A percentile compares a stretch with the other conserved stretches of the same genome.
Conservation (phyloP, 2,329 filamentous ascomycete species). For the Coniochaeta sp. region DNA sequence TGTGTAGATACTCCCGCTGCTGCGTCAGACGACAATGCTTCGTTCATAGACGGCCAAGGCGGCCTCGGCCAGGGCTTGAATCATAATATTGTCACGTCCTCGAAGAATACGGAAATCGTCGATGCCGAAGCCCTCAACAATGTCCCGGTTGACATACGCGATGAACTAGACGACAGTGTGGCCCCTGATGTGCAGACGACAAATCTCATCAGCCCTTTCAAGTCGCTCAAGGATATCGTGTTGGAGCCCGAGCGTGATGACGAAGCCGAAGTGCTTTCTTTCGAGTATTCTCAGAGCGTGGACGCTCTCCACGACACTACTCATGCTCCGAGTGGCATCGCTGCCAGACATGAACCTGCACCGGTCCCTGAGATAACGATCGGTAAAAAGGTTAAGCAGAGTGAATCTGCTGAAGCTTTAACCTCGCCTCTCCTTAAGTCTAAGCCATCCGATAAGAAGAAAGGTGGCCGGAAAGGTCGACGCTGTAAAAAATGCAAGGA, state of each 20-base stretch:
- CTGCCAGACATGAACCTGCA: background rate
- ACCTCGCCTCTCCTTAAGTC: background rate
- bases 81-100: background rate
- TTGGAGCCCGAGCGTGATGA: background rate
- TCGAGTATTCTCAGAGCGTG: background rate
- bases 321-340: background rate
- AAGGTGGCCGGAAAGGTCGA: background rate
- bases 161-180: background rate
- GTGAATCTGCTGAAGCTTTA: background rate
- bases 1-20: background rate
- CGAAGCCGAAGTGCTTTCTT: background rate
- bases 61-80: background rate
- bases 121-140: background rate
- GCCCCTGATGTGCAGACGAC: background rate
- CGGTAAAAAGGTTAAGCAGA: background rate
- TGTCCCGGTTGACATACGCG: background rate
- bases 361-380: background rate
- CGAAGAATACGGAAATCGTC: background rate
- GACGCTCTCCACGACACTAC: background rate
- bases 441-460: background rate
- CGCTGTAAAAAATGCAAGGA: background rate
- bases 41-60: background rate
- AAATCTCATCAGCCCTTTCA: background rate
- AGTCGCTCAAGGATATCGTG: background rate
- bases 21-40: background rate